Conservation (phyloP, 225 moss, liverwort and hornwort genomes). For the Pleurozium schreberi region DNA sequence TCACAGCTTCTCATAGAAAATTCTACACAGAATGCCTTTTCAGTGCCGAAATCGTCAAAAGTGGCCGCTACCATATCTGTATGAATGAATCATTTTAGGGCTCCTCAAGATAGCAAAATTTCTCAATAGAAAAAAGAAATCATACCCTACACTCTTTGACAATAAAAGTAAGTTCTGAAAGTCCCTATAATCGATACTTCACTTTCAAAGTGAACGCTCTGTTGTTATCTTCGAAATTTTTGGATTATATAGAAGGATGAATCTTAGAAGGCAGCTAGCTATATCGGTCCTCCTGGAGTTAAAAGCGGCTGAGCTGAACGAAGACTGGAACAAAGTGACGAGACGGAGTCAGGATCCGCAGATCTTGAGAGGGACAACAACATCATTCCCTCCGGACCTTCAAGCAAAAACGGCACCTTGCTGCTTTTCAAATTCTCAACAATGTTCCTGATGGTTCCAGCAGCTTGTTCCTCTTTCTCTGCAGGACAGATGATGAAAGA, state of each 20-base stretch:
- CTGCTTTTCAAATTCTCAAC: neutral
- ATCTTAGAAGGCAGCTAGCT: neutral
- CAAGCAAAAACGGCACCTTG: neutral
- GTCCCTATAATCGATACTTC: neutral
- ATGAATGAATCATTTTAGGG: neutral
- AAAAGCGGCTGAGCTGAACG: neutral
- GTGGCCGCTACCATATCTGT: neutral
- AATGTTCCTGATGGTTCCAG: neutral
- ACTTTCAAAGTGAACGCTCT: neutral
- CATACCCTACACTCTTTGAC: neutral
- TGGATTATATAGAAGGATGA: neutral
- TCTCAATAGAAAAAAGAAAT: neutral
- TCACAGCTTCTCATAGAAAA: neutral
- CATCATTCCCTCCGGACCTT: neutral
- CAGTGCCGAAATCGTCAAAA: neutral
- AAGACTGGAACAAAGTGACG: neutral
- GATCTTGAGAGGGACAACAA: neutral
- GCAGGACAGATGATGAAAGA: neutral
- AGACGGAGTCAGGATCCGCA: neutral
- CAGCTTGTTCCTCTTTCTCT: neutral
- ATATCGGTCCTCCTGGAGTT: neutral
- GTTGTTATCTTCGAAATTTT: neutral
- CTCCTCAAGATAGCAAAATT: neutral
- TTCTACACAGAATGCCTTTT: neutral
- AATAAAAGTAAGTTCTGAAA: neutral